Conservation (phyloP, 345 rosid species). For the Physaria fendleri region DNA sequence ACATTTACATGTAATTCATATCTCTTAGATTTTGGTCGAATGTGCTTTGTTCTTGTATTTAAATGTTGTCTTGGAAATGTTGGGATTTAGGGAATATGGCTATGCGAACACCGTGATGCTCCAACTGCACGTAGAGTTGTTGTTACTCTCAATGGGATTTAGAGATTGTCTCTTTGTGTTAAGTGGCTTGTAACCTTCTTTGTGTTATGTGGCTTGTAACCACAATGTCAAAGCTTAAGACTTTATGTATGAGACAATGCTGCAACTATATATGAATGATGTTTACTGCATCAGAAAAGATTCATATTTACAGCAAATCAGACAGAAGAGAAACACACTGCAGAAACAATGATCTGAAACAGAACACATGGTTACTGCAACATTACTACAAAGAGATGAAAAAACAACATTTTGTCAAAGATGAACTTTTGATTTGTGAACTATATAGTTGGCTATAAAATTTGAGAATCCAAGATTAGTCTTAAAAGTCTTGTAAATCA, state of each 20-base stretch:
- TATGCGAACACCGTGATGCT: slow-evolving; percentile 87
- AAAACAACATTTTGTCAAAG: neutral
- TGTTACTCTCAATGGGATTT: slow-evolving; percentile 75
- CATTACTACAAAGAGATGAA: neutral
- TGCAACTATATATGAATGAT: neutral
- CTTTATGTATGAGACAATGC: neutral
- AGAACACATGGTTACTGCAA: neutral
- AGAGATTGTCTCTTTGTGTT: neutral
- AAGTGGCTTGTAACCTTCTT: slow-evolving; percentile 10
- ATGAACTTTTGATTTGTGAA: neutral
- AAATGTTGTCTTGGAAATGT: slow-evolving; percentile 6
- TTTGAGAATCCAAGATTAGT: too few relatives aligned
- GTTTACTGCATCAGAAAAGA: neutral
- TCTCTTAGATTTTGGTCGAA: neutral
- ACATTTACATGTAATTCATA: neutral
- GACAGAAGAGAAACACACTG: neutral
- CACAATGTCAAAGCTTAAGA: too few relatives aligned
- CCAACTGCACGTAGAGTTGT: slow-evolving; percentile 78
- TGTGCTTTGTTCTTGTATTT: neutral
- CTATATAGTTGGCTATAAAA: too few relatives aligned
- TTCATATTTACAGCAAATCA: neutral
- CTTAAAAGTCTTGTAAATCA: too few relatives aligned
- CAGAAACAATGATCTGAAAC: neutral
- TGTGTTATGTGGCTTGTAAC: slow-evolving; percentile 5
- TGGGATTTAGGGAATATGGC: slow-evolving; percentile 79